Evolutionary conservation across 768 basidiomycete species (phyloP).

Genomic region (Cystobasidium onofrii): DNA sequence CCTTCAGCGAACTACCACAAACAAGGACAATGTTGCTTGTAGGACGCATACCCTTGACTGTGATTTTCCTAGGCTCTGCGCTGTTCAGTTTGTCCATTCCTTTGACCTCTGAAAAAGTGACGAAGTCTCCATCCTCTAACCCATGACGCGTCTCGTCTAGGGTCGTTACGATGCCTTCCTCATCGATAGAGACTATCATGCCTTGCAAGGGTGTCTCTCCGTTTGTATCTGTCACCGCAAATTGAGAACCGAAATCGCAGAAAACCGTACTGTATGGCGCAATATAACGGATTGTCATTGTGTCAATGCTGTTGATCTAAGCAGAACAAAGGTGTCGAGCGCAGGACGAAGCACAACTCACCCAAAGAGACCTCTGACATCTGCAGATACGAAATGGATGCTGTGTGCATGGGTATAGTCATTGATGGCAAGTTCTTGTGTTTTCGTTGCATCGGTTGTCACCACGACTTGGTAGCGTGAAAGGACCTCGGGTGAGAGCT

Average conservation of each 20-base stretch:
- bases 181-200: constrained; percentile 81
- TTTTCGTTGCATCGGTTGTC: constrained; percentile 65
- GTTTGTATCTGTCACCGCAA: constrained; percentile 94
- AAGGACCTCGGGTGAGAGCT: constrained; percentile 69
- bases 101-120: constrained; percentile 90
- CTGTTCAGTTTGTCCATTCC: constrained; percentile 87
- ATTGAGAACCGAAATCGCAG: constrained; percentile 92
- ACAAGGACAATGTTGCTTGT: no score
- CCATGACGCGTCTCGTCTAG: constrained; percentile 95
- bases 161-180: constrained; percentile 88
- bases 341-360: constrained; percentile 46
- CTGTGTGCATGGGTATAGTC: constrained; percentile 86
- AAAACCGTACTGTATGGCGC: constrained; percentile 65
- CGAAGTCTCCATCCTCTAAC: constrained; percentile 95
- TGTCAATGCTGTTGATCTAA: no score
- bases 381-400: constrained; percentile 82
- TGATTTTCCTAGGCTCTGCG: constrained; percentile 80
- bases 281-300: neutral
- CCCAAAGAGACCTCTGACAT: constrained; percentile 91
- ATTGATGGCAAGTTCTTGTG: constrained; percentile 87
- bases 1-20: no score
- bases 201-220: constrained; percentile 87
- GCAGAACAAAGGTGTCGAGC: no score
- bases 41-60: constrained; percentile 62
- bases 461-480: constrained; percentile 89